A percentile compares a stretch with the other conserved stretches of the same genome.
Conservation (phyloP, 345 rosid genomes). For the Arabis hirsuta region DNA sequence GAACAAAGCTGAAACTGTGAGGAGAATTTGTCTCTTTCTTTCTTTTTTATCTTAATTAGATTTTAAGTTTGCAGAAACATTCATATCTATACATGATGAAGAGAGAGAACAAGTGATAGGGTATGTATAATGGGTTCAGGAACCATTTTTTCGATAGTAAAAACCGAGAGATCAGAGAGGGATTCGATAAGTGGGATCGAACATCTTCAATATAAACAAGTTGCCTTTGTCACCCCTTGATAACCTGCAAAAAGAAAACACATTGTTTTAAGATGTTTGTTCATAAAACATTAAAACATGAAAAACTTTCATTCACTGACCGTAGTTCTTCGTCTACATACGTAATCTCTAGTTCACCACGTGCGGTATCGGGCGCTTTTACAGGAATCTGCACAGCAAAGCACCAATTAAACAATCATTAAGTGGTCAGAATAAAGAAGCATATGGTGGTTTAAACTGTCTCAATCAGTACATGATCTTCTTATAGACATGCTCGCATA, state of each 20-base stretch:
- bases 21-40: conserved; percentile 1
- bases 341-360: conserved; percentile 65
- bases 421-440: not conserved
- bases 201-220: conserved; percentile 88
- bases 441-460: not conserved
- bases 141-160: not conserved
- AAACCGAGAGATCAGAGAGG: conserved; percentile 46
- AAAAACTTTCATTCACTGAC: conserved; percentile 37
- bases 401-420: conserved; percentile 14
- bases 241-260: conserved; percentile 50
- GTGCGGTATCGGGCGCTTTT: conserved; percentile 66
- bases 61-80: conserved; percentile 15
- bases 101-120: not conserved
- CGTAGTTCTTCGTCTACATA: conserved; percentile 65
- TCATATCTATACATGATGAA: conserved; percentile 31
- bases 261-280: not conserved
- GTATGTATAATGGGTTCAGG: conserved; percentile 15
- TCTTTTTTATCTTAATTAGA: conserved; percentile 4
- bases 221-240: conserved; percentile 94
- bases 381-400: conserved; percentile 52
- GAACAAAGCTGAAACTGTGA: conserved; percentile 9
- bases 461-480: not conserved
- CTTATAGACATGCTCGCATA: not conserved
- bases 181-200: conserved; percentile 81
- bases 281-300: not conserved